These are phyloP conservation scores for Boletellus emodensis DNA, from an alignment of 768 basidiomycete species.

Conservation along the genomic window DNA sequence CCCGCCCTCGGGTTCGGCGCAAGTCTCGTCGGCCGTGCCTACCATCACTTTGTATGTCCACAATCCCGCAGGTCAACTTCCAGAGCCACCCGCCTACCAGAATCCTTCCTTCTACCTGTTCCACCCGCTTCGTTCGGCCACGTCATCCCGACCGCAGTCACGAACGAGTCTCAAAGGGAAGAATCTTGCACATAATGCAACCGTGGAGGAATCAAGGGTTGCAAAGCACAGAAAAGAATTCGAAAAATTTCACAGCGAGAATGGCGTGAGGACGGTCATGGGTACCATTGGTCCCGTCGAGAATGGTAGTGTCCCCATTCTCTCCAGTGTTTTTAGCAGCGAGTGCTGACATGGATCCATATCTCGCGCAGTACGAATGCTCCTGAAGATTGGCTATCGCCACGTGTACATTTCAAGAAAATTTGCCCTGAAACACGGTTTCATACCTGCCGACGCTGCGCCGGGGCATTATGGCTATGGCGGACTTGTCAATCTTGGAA, in stretches of 20 bases:
- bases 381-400: constrained; percentile 86
- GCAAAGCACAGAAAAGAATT: constrained; percentile 74
- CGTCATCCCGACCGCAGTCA: constrained; percentile 31
- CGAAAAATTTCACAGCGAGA: constrained; percentile 82
- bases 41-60: constrained; percentile 53
- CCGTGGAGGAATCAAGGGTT: constrained; percentile 39
- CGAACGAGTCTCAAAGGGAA: constrained; percentile 41
- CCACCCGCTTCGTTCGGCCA: constrained; percentile 15
- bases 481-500: constrained; percentile 81
- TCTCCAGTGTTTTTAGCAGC: not conserved
- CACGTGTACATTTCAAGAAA: constrained; percentile 95
- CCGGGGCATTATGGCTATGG: constrained; percentile 94
- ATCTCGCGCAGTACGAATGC: constrained; percentile 70
- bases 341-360: not conserved
- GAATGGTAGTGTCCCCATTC: constrained; percentile 52
- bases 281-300: constrained; percentile 90
- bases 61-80: constrained; percentile 57
- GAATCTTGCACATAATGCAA: constrained; percentile 29
- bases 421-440: constrained; percentile 83
- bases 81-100: constrained; percentile 56
- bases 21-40: constrained; percentile 8
- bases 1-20: constrained; percentile 24
- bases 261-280: constrained; percentile 89
- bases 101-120: constrained; percentile 75
- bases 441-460: constrained; percentile 81